These are phyloP conservation scores for Candida sithepensis DNA, from an alignment of 805 yeast species.

Conservation along the genomic window DNA sequence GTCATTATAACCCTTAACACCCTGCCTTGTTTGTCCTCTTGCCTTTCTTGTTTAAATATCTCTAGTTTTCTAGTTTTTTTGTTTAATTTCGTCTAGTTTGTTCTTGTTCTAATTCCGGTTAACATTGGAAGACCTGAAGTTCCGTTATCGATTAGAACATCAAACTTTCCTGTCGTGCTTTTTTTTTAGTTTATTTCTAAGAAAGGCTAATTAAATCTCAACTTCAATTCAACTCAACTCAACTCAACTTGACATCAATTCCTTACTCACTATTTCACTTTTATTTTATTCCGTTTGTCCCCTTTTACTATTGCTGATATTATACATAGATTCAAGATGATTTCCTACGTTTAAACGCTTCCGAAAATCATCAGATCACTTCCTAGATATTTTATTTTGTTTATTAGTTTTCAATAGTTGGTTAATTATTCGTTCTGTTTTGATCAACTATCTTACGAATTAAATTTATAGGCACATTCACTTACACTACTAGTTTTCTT, in stretches of 20 bases:
- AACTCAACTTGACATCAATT: neutral
- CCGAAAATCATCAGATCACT: neutral
- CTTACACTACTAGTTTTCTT: neutral
- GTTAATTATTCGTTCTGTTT: neutral
- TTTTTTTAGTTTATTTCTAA: neutral
- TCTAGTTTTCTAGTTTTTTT: neutral
- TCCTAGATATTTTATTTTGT: neutral
- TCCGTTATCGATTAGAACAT: constrained; percentile 8
- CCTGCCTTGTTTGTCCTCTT: neutral
- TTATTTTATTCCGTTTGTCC: neutral
- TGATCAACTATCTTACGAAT: neutral
- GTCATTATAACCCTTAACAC: neutral
- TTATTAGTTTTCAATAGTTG: neutral
- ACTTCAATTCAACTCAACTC: neutral
- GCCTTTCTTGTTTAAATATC: neutral
- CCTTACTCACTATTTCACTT: neutral
- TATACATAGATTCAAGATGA: neutral
- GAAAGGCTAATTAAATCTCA: neutral
- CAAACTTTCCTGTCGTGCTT: neutral
- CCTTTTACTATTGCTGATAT: neutral
- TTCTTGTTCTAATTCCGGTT: neutral
- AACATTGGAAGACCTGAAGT: constrained; percentile 11
- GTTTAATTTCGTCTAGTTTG: neutral
- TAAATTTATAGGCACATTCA: neutral
- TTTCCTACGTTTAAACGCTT: neutral